Base-by-base conservation (phyloP, 2,329 filamentous ascomycete species). In the Ceratocystiopsis sp. region DNA sequence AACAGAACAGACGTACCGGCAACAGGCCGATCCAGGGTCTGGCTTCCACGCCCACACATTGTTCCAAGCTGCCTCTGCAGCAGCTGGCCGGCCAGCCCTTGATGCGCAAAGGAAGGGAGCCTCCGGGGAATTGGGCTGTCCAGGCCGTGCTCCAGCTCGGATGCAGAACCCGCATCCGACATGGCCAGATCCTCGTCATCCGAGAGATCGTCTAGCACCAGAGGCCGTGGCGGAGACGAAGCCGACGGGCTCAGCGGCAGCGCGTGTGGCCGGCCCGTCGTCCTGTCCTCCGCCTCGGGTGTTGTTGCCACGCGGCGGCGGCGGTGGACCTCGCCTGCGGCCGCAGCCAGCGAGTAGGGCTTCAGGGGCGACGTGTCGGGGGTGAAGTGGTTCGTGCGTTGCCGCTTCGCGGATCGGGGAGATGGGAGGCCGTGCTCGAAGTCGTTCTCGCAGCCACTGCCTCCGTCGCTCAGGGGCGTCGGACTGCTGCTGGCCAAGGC, bases 11-110 rank as follows among this genome's bases (percentile, higher is more conserved):
- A 13, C 52, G 11, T 49, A 58, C 56, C 56, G 14, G 51, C 42
- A 16, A 57, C 52, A 32, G 63, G 64, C 42, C 51, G 58, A 15
- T 57, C 50, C 49, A 64, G 49, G n/a, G 51, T 53, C 11, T 55
- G 56, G 43, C 54, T 53, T 16, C 61, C 59, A 38, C 55, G 51
- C 34, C 54, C 53, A 16, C 60, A 57, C 51, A 62, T 55, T 19
- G 53, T 53, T 11, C 63, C 64, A 7, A 62, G 50, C 50, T 63
- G 55, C 37, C 63, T 55, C 50, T 66, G 61, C 12, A 61, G 51
- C 16, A 65, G 51, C 41, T 66, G 61, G n/a, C 55, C 62, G 17
- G 52, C 53, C 34, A 63, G 48, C 3, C 63, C 61, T 13, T 57
- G 58, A 19, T 52, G 57, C 8, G 57, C 49, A 9, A 66, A 41